Base-by-base conservation (phyloP, 2,329 filamentous ascomycete species). In the Beauveria bassiana region DNA sequence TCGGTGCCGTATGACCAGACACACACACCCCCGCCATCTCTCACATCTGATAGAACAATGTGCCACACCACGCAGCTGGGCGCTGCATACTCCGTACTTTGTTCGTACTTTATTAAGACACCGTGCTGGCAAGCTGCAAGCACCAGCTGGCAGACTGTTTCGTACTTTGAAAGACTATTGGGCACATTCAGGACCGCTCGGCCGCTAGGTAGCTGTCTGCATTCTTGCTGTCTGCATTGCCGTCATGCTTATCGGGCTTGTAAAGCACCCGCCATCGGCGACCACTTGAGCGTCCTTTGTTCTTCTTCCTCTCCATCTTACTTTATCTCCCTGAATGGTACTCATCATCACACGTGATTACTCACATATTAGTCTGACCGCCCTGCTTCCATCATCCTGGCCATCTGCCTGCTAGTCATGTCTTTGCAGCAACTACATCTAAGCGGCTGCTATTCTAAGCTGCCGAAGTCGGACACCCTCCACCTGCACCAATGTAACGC, bases 401-500 rank as follows among this genome's bases (percentile, higher is more conserved):
- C n/a, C 26, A 18, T 16, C 6, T 16, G 22, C 14, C 8, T 26
- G 18, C 53, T 56, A 56, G 53, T 56, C 53, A 46, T 57, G 54
- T 18, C 54, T 24, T n/a, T 57, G 54, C 54, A 57, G 42, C 20
- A 26, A 40, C 16, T 45, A 26, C 8, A 10, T 31, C 16, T 45
- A 7, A 8, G 51, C 51, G 20, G 20, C 20, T 18, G 34, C 51
- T 28, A 40, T 16, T 45, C 26, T 26, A 46, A 55, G 40, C 40
- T 42, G 40, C 54, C 54, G 43, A 26, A 57, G 54, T 57, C 43
- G 54, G 54, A 57, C 43, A 56, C 43, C 20, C 54, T 24, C 28
- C 42, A 18, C 9, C 34, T 42, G 20, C 16, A 43, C 38, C 40
- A 55, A 38, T 43, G 22, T 12, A 54, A 54, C 16, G 24, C 6